Evolutionary conservation across 331 rosid genomes (phyloP), one percentile per base, ranked within the genome.

Genomic region (Malus hybrid): DNA sequence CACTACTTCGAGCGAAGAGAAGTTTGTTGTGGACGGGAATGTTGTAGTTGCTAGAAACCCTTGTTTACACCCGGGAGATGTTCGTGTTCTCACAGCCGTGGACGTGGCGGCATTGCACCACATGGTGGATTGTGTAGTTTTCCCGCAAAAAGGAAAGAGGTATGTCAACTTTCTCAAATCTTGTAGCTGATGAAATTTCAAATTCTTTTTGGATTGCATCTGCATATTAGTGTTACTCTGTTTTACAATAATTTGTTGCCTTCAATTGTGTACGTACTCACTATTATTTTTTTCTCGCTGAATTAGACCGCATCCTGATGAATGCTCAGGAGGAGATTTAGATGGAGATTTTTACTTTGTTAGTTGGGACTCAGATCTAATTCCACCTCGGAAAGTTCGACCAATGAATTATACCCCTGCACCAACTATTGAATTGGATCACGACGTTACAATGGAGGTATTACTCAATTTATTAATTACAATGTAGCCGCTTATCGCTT

Each of bases 81-180:
- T 86, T 55, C 83, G 80, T 32, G 73, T 79, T 46, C 77, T 86
- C 6, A 39, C 14, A 39, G 96, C 97, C 18, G 74, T 86, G 50
- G 67, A 86, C 46, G 81, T 77, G 36, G 61, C 74, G 0, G 81
- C 78, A n/a, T 57, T 85, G 71, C 81, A 32, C 14, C 89, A 83
- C 28, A 75, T 80, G 83, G 79, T 79, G 18, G 82, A 86, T 67
- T 93, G 97, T 68, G 91, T 93, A 59, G 95, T 93, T 74, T 93
- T 93, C 80, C 98, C 98, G 3, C 89, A 89, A 29, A 81, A 90
- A 68, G 98, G 98, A 18, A 0, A 1, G 61, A 89, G 98, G 96
- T 87, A 83, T 6, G 42, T 64, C 7, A 73, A 29, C 55, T 67
- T 73, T 34, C 13, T 33, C 11, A 42, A 20, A 16, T 67, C 20